Conservation (phyloP, 768 basidiomycete genomes). For the Polyporus arcularius region DNA sequence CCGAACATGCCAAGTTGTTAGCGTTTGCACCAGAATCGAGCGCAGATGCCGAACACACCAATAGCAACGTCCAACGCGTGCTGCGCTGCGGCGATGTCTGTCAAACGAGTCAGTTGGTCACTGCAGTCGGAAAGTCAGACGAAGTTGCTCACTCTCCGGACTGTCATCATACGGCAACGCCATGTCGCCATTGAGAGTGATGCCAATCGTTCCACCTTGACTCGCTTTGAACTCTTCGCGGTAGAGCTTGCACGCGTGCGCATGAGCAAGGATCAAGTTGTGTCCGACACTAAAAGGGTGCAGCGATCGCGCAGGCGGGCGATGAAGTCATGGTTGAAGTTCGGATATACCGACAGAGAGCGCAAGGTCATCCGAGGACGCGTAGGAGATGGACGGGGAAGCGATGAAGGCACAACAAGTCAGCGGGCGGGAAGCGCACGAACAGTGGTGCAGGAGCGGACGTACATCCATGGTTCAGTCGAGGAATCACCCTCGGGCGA, state of each 20-base stretch:
- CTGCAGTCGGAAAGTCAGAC: neutral
- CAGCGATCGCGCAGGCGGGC: neutral
- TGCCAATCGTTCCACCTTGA: slow-evolving; percentile 73
- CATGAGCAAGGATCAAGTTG: slow-evolving; percentile 68
- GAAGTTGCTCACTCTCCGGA: slow-evolving; percentile 58
- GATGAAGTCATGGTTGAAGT: neutral
- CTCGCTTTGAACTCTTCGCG: slow-evolving; percentile 61
- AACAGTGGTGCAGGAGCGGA: slow-evolving; percentile 17
- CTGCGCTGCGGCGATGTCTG: slow-evolving; percentile 70
- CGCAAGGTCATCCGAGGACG: neutral
- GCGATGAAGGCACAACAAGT: neutral
- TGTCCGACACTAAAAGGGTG: slow-evolving; percentile 57
- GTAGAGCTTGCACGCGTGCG: slow-evolving; percentile 64
- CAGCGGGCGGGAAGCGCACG: neutral
- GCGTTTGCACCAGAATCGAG: neutral
- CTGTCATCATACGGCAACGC: slow-evolving; percentile 69
- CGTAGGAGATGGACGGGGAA: neutral
- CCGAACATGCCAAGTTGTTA: neutral
- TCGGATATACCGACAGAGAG: neutral
- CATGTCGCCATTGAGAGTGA: slow-evolving; percentile 80
- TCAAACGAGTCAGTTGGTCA: neutral
- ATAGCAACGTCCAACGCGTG: slow-evolving; percentile 73
- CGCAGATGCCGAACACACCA: slow-evolving; percentile 43
- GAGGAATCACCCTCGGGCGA: slow-evolving; percentile 63
- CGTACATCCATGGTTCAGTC: slow-evolving; percentile 72